Conservation (phyloP, 257 asterid genomes). For the Solanum infundibuliforme region DNA sequence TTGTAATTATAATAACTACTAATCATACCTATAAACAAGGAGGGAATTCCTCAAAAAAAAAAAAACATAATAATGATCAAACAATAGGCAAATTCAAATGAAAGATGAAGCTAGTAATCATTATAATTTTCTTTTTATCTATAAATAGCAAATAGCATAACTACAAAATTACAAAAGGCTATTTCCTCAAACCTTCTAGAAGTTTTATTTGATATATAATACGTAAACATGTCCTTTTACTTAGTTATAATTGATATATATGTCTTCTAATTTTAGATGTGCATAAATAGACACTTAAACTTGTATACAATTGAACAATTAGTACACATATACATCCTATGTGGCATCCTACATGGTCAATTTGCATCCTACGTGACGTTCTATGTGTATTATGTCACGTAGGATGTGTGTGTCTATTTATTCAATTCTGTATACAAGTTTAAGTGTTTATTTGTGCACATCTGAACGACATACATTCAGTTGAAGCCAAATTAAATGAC, state of each 20-base stretch:
- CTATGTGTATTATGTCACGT: neutral
- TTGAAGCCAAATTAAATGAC: too few relatives aligned
- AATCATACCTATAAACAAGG: slow-evolving; percentile 7
- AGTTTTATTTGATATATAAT: too few relatives aligned
- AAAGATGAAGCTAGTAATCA: slow-evolving; percentile 16
- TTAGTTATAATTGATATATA: neutral
- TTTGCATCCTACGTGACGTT: neutral
- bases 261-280: too few relatives aligned
- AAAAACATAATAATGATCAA: slow-evolving; percentile 15
- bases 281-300: too few relatives aligned
- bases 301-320: too few relatives aligned
- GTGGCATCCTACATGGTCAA: neutral
- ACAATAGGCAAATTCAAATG: slow-evolving; percentile 19
- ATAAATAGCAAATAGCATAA: neutral
- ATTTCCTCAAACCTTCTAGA: neutral
- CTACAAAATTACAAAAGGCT: neutral
- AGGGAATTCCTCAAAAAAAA: slow-evolving; percentile 1
- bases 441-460: too few relatives aligned
- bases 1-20: neutral
- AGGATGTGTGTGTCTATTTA: neutral
- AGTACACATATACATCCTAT: too few relatives aligned
- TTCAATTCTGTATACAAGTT: too few relatives aligned
- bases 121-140: neutral
- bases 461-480: too few relatives aligned
- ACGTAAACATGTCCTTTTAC: neutral